A percentile compares a stretch with the other conserved stretches of the same genome.
phyloP scores from a whole-genome alignment of 345 rosid genomes.

The Eucalyptus regnans region DNA sequence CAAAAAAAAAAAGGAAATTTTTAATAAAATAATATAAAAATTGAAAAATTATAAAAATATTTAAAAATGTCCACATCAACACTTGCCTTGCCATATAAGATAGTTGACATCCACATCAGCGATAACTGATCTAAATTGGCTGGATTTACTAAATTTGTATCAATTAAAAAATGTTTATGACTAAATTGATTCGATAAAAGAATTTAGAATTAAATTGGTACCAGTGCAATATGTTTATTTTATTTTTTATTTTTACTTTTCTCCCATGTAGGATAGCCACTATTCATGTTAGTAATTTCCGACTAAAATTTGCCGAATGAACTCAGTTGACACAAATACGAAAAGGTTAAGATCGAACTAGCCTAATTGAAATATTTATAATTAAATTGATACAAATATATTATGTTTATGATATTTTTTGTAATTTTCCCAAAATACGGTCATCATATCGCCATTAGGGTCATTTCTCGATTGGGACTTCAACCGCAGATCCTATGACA shows the following conservation, averaged over 20 bases:
- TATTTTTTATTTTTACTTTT: too few species aligned
- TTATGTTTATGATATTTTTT: background rate
- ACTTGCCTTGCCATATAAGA: accelerated
- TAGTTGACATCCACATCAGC: accelerated
- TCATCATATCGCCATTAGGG: background rate
- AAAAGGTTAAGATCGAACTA: accelerated
- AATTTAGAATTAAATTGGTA: accelerated
- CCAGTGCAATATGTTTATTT: accelerated
- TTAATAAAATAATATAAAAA: too few species aligned
- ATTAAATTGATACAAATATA: too few species aligned
- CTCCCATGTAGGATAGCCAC: background rate
- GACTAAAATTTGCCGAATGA: accelerated
- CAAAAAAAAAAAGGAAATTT: too few species aligned
- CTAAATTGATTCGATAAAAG: too few species aligned
- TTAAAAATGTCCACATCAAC: accelerated
- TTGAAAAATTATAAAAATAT: too few species aligned
- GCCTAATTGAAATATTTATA: too few species aligned
- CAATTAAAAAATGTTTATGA: too few species aligned
- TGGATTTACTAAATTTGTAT: accelerated
- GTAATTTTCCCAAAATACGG: background rate
- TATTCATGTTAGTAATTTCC: accelerated
- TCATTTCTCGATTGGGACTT: background rate
- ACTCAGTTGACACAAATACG: accelerated
- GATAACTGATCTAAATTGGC: accelerated
- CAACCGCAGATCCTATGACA: background rate